These are phyloP conservation scores for Candida glucosophila DNA, from an alignment of 1,139 yeast genomes.

Conservation along the genomic window DNA sequence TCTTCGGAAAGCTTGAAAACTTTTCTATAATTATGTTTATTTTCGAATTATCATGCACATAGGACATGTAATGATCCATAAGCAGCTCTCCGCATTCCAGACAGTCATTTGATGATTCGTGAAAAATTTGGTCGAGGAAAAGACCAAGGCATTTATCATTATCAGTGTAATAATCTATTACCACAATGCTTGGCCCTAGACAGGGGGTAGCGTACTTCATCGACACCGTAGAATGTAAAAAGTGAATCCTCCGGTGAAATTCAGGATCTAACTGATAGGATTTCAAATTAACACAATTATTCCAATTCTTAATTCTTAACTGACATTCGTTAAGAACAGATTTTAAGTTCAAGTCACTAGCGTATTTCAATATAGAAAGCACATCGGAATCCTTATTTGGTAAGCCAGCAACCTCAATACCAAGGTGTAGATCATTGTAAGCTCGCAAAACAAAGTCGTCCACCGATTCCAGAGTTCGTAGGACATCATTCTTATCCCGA, in stretches of 20 bases:
- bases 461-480: constrained; percentile 14
- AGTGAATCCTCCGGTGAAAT: constrained; percentile 67
- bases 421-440: constrained; percentile 19
- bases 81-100: constrained; percentile 71
- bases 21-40: constrained; percentile 70
- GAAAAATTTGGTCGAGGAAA: constrained; percentile 72
- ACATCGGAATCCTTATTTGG: constrained; percentile 31
- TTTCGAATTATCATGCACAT: constrained; percentile 83
- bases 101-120: constrained; percentile 61
- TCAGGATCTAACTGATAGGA: constrained; percentile 39
- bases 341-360: constrained; percentile 23
- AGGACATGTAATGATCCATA: constrained; percentile 73
- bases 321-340: constrained; percentile 21
- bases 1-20: constrained; percentile 43
- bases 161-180: constrained; percentile 84
- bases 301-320: constrained; percentile 30
- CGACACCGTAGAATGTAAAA: constrained; percentile 76
- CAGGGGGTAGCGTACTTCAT: constrained; percentile 87
- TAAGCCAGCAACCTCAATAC: constrained; percentile 17
- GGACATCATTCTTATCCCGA: constrained; percentile 16
- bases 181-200: constrained; percentile 75
- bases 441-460: constrained; percentile 16
- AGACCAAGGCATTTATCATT: constrained; percentile 87
- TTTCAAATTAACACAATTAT: constrained; percentile 28
- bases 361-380: constrained; percentile 29